Evolutionary conservation across 164 flowering plant genomes (phyloP), one percentile per base, ranked within the genome.

Genomic region (Liriodendron chinense): DNA sequence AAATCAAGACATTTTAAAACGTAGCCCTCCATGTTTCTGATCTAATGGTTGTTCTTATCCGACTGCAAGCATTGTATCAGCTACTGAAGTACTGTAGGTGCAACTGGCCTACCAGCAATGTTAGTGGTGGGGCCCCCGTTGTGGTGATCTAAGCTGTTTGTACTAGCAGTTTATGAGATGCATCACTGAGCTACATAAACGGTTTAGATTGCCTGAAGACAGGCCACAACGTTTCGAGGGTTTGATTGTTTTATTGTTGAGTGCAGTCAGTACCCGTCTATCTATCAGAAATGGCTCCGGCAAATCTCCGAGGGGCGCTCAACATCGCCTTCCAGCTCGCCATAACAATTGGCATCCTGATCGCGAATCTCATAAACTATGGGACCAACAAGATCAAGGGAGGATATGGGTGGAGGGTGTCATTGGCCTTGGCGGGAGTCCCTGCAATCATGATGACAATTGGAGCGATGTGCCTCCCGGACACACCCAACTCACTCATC

Each of bases 401-500:
- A 20, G 65, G 68, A 53, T 57, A 77, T 73, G 79, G 79, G 10
- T 72, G 79, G 79, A 57, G 79, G 21, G 20, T 72, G 13, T 77
- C 79, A 0, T 53, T 77, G 48, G 76, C 24, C 9, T 43, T 77
- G 22, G 80, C 76, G 0, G 80, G 73, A 3, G 77, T 78, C 3
- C 82, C 79, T 1, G 82, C 76, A 8, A 22, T 72, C 56, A 26
- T 79, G 67, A 79, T 79, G 82, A 63, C 76, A 5, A 9, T 76
- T 6, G 79, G 82, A 16, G 69, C 82, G n/a, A 1, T 76, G 34
- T 48, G 68, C 57, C 76, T 79, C 12, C 74, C 79, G 2, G 82
- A 79, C 70, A 79, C 82, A 21, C 82, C 82, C 73, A 78, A 78
- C 70, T 73, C 77, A 56, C 80, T 78, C 43, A 74, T 78, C 21